Percentiles rank a stretch among this genome's conserved stretches.
Conservation (phyloP, 2,329 filamentous ascomycete genomes). For the Anisogramma anomala region DNA sequence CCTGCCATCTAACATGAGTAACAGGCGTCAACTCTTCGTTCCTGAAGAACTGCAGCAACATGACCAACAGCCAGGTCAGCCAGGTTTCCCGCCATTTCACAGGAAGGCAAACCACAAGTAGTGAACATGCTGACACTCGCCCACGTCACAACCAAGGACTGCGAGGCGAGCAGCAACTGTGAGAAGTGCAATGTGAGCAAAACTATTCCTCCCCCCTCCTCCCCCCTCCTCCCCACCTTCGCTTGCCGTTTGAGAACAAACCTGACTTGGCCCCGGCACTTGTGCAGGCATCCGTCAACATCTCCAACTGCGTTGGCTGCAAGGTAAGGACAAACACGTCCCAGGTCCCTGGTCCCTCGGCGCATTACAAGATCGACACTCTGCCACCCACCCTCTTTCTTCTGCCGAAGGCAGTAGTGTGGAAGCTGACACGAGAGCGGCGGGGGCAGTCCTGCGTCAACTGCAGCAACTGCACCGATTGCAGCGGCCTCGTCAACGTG, state of each 20-base stretch:
- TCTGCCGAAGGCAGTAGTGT: too few species aligned
- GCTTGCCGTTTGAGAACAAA: not conserved
- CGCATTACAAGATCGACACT: too few species aligned
- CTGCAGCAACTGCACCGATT: slow-evolving; percentile 12
- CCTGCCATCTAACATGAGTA: not conserved
- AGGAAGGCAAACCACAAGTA: not conserved
- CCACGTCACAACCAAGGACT: not conserved
- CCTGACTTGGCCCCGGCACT: too few species aligned
- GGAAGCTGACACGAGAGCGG: not conserved
- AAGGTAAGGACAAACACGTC: too few species aligned
- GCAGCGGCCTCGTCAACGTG: slow-evolving; percentile 1
- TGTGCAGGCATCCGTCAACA: too few species aligned
- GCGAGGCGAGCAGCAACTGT: slow-evolving; percentile 4
- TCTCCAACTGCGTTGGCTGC: too few species aligned
- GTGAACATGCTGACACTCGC: not conserved
- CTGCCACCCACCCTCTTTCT: too few species aligned
- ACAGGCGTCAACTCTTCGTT: not conserved
- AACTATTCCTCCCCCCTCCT: not conserved
- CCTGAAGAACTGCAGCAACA: slow-evolving; percentile 7
- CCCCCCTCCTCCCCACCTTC: not conserved
- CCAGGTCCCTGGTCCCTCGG: too few species aligned
- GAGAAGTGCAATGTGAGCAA: not conserved
- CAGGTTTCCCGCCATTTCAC: not conserved
- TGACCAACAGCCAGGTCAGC: slow-evolving; percentile 3
- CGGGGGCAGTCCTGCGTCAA: slow-evolving; percentile 2